Evolutionary conservation across 768 basidiomycete species (phyloP).

Genomic region (Naganishia vishniacii): DNA sequence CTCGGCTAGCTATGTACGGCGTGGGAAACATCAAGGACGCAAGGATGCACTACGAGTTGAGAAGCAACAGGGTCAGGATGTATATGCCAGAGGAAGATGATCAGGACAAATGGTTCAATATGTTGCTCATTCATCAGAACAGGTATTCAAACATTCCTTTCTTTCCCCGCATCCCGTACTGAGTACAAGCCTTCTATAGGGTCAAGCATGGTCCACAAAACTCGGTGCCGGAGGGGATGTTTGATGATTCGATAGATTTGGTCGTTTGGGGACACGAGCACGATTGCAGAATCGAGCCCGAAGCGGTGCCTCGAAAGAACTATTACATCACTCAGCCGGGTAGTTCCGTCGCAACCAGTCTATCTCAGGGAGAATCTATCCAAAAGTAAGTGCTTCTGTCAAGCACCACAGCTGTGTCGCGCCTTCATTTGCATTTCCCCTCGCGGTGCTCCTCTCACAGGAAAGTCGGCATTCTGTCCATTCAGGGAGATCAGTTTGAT

Average conservation of each 20-base stretch:
- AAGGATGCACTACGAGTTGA: constrained; percentile 90
- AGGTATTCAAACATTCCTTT: constrained; percentile 62
- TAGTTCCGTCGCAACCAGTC: constrained; percentile 85
- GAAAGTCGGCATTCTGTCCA: constrained; percentile 81
- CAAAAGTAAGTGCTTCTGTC: constrained; percentile 65
- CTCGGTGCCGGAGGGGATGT: constrained; percentile 91
- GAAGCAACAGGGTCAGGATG: constrained; percentile 91
- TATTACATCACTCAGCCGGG: constrained; percentile 94
- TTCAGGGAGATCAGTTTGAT: constrained; percentile 81
- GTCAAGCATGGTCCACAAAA: constrained; percentile 93
- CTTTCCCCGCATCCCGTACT: too few species aligned
- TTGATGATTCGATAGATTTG: constrained; percentile 87
- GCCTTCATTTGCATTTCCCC: too few species aligned
- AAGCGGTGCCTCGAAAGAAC: constrained; percentile 80
- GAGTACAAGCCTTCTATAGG: too few species aligned
- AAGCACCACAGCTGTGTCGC: neutral
- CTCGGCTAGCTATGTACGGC: constrained; percentile 85
- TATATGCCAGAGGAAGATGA: constrained; percentile 82
- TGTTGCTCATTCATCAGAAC: constrained; percentile 90
- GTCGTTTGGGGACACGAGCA: constrained; percentile 99
- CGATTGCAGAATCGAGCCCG: constrained; percentile 86
- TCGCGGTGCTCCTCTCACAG: constrained; percentile 51
- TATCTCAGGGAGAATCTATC: constrained; percentile 85
- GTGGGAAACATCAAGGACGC: constrained; percentile 95
- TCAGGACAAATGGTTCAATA: constrained; percentile 77